phyloP scores from a whole-genome alignment of 202 grass and related monocot species.

The Setaria italica region DNA sequence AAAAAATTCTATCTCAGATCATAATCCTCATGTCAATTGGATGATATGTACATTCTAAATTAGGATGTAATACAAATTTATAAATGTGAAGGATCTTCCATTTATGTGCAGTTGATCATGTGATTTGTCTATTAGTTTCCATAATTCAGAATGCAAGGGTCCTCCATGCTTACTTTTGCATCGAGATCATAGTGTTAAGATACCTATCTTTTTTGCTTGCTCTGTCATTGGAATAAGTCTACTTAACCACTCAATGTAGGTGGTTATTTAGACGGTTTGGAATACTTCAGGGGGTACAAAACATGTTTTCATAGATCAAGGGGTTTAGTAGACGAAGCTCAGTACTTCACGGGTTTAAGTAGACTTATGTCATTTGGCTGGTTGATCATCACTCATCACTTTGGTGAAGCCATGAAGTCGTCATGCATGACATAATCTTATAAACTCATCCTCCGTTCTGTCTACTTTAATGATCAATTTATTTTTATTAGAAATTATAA shows the following conservation, averaged over 20 bases:
- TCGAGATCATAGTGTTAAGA: not conserved
- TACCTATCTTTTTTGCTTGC: conserved; percentile 15
- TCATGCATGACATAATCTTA: not conserved
- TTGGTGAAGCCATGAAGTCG: not conserved
- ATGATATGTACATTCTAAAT: not conserved
- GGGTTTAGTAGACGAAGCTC: too few relatives aligned
- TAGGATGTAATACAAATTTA: not conserved
- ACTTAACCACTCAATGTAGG: too few relatives aligned
- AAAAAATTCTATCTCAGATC: not conserved
- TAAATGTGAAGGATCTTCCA: not conserved
- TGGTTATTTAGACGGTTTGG: too few relatives aligned
- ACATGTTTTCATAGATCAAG: too few relatives aligned
- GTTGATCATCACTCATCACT: not conserved
- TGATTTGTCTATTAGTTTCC: too few relatives aligned
- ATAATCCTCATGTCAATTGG: not conserved
- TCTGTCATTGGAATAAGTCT: not conserved
- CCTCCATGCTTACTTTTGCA: conserved; percentile 8
- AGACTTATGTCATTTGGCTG: not conserved
- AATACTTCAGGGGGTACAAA: too few relatives aligned
- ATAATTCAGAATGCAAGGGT: conserved; percentile 18
- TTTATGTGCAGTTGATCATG: not conserved
- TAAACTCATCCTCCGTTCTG: not conserved
- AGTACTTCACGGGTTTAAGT: not conserved
- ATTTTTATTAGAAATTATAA: not conserved
- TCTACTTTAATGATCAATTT: conserved; percentile 14